Base-by-base conservation (phyloP, 2,329 filamentous ascomycete genomes). In the Fusarium sororula region DNA sequence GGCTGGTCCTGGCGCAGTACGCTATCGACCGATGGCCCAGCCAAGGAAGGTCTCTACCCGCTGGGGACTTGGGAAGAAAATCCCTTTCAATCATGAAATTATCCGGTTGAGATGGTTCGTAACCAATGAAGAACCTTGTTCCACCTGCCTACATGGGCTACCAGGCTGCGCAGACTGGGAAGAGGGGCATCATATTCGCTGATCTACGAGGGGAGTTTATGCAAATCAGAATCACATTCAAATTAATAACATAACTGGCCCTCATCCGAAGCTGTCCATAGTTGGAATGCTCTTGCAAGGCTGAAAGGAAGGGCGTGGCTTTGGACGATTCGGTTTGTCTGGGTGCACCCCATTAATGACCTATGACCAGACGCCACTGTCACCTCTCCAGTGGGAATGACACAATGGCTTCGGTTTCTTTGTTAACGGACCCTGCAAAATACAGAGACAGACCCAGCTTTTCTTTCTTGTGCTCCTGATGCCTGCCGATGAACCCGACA, bases 281-380 rank as follows among this genome's bases (percentile, higher is more conserved):
- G 37, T 63, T 65, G 74, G 73, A 77, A 68, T 70, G 63, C 54
- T 71, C 67, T 63, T 67, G 73, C 64, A 73, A 74, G 66, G 74
- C 75, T 74, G 75, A 75, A 39, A 45, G 63, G 65, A 54, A 65
- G 72, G 70, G 75, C 74, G 72, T 76, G 72, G 72, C 69, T 72
- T 66, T 68, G 70, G 57, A 64, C 65, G 63, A 77, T 74, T 77
- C 59, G 51, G 39, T 70, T 77, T 56, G 59, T 63, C 63, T 70
- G 41, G 67, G 74, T 75, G 66, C 45, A 66, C 55, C 56, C 59
- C 42, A 73, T 70, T 55, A 37, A 67, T 71, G 64, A 64, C 62
- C 67, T 58, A 68, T 63, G 63, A 68, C 70, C 75, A 61, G 64
- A 68, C 75, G 72, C 75, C 74, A 77, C 75, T 76, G 76, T 77